Evolutionary conservation across 2,329 filamentous ascomycete species (phyloP).

Genomic region (Hypoxylon sp.): DNA sequence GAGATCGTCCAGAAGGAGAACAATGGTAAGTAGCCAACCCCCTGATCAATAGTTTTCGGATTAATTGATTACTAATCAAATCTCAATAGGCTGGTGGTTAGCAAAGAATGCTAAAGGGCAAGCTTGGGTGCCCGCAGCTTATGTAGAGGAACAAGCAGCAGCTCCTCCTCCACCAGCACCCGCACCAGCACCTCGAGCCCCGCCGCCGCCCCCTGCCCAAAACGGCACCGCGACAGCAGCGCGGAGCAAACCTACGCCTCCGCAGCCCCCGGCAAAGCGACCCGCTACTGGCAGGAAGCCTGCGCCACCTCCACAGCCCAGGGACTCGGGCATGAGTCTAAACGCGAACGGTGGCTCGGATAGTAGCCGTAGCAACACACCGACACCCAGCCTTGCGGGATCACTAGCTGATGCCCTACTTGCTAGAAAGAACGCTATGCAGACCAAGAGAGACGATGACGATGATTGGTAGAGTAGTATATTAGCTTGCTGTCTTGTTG

Average conservation of each 20-base stretch:
- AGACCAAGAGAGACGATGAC: constrained; percentile 76
- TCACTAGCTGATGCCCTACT: constrained; percentile 85
- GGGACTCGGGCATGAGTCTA: constrained; percentile 79
- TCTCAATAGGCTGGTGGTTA: constrained; percentile 88
- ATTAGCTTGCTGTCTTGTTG: constrained; percentile 2
- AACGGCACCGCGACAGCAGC: constrained; percentile 61
- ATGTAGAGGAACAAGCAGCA: constrained; percentile 85
- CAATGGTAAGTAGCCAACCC: constrained; percentile 78
- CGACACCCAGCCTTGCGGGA: constrained; percentile 79
- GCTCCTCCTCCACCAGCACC: constrained; percentile 71
- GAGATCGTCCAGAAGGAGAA: constrained; percentile 94
- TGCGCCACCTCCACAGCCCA: constrained; percentile 74
- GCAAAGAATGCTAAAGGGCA: constrained; percentile 81
- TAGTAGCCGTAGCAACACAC: constrained; percentile 78
- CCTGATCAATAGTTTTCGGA: not conserved
- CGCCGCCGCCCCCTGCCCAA: constrained; percentile 73
- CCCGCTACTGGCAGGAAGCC: constrained; percentile 82
- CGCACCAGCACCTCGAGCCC: constrained; percentile 73
- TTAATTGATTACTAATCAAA: constrained; percentile 53
- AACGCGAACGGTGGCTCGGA: constrained; percentile 71
- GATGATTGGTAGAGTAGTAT: constrained; percentile 74
- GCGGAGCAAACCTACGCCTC: constrained; percentile 78
- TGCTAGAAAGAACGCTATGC: constrained; percentile 83
- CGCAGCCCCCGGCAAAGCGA: constrained; percentile 84
- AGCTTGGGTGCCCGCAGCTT: constrained; percentile 94